Percentiles rank a stretch among this genome's conserved stretches.
phyloP scores from a whole-genome alignment of 805 yeast species.

The Wickerhamomyces hampshirensis region DNA sequence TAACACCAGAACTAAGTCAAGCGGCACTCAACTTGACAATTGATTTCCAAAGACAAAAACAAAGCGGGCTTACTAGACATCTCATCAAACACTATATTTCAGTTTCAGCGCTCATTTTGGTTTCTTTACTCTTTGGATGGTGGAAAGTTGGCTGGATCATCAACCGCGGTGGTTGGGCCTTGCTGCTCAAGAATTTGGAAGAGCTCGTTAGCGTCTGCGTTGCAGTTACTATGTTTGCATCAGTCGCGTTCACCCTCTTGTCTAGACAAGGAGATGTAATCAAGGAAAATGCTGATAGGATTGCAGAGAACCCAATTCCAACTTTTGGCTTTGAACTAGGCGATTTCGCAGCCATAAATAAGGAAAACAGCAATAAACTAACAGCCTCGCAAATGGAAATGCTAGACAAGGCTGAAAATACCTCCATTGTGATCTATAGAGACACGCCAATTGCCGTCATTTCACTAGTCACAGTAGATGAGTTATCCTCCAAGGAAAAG shows the following conservation, averaged over 20 bases:
- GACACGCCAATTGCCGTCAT: conserved; percentile 67
- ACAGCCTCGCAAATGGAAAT: conserved; percentile 23
- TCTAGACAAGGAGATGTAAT: conserved; percentile 45
- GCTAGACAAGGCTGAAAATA: conserved; percentile 38
- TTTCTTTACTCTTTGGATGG: conserved; percentile 5
- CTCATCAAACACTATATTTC: conserved; percentile 42
- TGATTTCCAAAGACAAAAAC: conserved; percentile 39
- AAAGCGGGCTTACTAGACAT: conserved; percentile 27
- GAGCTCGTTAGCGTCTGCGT: conserved; percentile 30
- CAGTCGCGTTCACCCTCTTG: conserved; percentile 35
- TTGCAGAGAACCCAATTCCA: conserved; percentile 32
- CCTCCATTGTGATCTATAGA: conserved; percentile 57
- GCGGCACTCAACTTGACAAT: conserved; percentile 61
- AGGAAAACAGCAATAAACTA: conserved; percentile 15
- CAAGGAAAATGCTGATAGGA: conserved; percentile 32
- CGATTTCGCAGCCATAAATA: conserved; percentile 35
- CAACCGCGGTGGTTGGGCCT: conserved; percentile 12
- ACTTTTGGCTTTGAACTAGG: conserved; percentile 50
- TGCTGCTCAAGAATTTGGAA: conserved; percentile 16
- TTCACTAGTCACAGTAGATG: conserved; percentile 39
- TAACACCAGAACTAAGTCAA: conserved; percentile 54
- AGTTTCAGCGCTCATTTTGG: conserved; percentile 18
- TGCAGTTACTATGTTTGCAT: conserved; percentile 32
- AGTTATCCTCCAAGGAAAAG: conserved; percentile 34
- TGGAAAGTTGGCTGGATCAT: conserved; percentile 14